A percentile compares a stretch with the other conserved stretches of the same genome.
Evolutionary conservation across 1,284 basidiomycete genomes (phyloP).

Genomic region (Vanrija pseudolonga): DNA sequence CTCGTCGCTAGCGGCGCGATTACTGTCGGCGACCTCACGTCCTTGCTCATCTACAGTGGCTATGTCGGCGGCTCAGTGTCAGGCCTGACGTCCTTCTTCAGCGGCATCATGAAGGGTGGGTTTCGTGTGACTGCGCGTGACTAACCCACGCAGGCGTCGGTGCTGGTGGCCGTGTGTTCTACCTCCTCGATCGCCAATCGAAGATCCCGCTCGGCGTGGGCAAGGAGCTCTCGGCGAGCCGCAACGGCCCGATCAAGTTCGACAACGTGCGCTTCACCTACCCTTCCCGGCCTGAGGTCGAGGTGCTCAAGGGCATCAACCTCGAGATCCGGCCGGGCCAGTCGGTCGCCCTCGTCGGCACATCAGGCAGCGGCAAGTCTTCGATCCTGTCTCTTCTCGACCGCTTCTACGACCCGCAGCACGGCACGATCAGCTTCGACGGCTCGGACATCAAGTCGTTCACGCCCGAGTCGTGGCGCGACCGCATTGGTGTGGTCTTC

Average conservation of each 20-base stretch:
- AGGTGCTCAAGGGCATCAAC: conserved; percentile 72
- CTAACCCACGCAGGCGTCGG: conserved; percentile 62
- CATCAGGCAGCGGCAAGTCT: conserved; percentile 86
- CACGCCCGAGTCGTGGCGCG: conserved; percentile 76
- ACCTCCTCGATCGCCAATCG: conserved; percentile 76
- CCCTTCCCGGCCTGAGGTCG: conserved; percentile 71
- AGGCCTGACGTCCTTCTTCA: conserved; percentile 50
- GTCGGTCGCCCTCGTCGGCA: conserved; percentile 87
- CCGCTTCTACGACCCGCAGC: conserved; percentile 86
- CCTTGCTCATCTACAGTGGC: conserved; percentile 89
- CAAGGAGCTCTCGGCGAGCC: conserved; percentile 54
- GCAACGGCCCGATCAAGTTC: conserved; percentile 68
- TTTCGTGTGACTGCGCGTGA: no score
- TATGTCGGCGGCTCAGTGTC: conserved; percentile 51
- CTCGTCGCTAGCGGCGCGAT: conserved; percentile 83
- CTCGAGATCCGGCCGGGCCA: conserved; percentile 75
- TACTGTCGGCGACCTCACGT: conserved; percentile 85
- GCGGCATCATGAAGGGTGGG: conserved; percentile 42
- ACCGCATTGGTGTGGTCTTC: conserved; percentile 81
- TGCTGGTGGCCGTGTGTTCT: conserved; percentile 88
- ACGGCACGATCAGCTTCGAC: conserved; percentile 77
- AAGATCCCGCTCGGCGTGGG: conserved; percentile 66
- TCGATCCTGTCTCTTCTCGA: conserved; percentile 84
- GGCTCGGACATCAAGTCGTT: conserved; percentile 85
- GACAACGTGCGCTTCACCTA: conserved; percentile 81